Percentiles rank a stretch among this genome's conserved stretches.
These are phyloP conservation scores for Tylopilus orsonianus DNA, from an alignment of 1,284 basidiomycete species.

Conservation along the genomic window DNA sequence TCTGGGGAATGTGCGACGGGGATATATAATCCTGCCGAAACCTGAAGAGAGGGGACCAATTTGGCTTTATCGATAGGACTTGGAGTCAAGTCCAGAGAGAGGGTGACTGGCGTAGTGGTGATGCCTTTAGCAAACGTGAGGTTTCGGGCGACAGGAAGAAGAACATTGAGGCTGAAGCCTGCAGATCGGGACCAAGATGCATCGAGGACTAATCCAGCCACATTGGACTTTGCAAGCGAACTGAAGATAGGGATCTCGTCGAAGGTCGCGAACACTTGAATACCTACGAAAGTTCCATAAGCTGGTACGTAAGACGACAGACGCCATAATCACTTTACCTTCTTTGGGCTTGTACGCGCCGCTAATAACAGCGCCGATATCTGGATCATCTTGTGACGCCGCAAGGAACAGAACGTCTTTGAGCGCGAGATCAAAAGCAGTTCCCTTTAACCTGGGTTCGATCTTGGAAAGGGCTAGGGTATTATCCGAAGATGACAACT, in stretches of 20 bases:
- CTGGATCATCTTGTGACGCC: slow-evolving; percentile 6
- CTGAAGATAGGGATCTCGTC: slow-evolving; percentile 8
- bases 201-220: slow-evolving; percentile 6
- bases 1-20: slow-evolving; percentile 3
- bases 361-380: not conserved
- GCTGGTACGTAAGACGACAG: not conserved
- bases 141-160: slow-evolving; percentile 9
- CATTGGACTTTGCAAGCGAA: slow-evolving; percentile 4
- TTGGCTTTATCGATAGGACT: slow-evolving; percentile 3
- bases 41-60: slow-evolving; percentile 4
- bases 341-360: slow-evolving; percentile 1
- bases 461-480: slow-evolving; percentile 8
- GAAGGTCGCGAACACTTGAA: slow-evolving; percentile 9
- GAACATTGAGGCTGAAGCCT: slow-evolving; percentile 7
- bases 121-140: slow-evolving; percentile 9
- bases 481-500: slow-evolving; percentile 2
- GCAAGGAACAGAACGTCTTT: slow-evolving; percentile 8
- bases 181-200: slow-evolving; percentile 5
- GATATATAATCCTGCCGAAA: slow-evolving; percentile 7
- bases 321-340: not conserved
- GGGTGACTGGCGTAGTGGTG: slow-evolving; percentile 1
- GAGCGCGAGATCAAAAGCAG: slow-evolving; percentile 8
- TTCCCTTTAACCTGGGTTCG: slow-evolving; percentile 9
- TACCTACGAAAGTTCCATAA: not conserved
- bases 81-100: slow-evolving; percentile 6